These are phyloP conservation scores for Symmetrospora coprosmae DNA, from an alignment of 768 basidiomycete species.

Conservation along the genomic window DNA sequence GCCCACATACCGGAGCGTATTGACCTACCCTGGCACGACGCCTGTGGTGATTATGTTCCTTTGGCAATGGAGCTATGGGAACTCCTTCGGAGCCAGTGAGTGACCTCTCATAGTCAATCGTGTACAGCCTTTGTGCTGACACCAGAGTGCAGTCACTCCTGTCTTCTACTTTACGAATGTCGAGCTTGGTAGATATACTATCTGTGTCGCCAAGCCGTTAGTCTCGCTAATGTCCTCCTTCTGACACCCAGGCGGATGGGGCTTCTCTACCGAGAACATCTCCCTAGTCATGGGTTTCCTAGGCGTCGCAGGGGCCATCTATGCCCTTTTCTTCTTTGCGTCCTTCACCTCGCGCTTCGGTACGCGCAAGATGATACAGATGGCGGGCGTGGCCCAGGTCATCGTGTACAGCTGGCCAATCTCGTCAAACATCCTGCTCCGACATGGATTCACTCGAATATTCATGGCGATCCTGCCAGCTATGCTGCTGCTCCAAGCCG, in stretches of 20 bases:
- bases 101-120: neutral
- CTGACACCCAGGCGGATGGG: slow-evolving; percentile 1
- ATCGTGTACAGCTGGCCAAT: too few species aligned
- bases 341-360: neutral
- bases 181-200: too few species aligned
- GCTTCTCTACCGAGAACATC: neutral
- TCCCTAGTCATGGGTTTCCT: neutral
- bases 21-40: neutral
- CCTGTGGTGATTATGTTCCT: neutral
- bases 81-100: neutral
- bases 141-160: neutral
- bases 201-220: too few species aligned
- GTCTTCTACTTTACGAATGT: too few species aligned
- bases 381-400: too few species aligned
- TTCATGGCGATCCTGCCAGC: too few species aligned
- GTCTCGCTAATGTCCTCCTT: too few species aligned
- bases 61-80: neutral
- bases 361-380: too few species aligned
- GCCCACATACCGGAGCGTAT: neutral
- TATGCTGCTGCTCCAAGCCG: too few species aligned
- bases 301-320: neutral
- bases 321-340: neutral
- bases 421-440: too few species aligned
- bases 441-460: too few species aligned
- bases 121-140: neutral